phyloP scores from a whole-genome alignment of 2,329 filamentous ascomycete genomes.

The Didymella pomorum region DNA sequence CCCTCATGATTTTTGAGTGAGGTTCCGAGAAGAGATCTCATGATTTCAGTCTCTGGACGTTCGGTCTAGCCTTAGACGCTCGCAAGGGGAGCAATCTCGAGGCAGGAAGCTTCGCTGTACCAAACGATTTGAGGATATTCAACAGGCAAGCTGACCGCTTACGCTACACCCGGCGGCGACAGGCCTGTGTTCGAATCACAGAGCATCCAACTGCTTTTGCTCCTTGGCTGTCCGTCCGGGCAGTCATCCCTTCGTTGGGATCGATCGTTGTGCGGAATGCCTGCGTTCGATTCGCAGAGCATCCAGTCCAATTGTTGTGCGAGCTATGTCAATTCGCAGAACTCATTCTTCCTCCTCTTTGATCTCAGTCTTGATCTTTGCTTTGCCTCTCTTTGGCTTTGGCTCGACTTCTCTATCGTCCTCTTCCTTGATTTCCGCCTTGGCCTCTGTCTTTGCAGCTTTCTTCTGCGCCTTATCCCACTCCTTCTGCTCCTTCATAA shows the following conservation, averaged over 20 bases:
- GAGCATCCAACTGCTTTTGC: no score
- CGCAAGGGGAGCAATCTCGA: not conserved
- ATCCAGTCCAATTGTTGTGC: no score
- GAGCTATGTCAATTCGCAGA: no score
- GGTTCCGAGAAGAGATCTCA: no score
- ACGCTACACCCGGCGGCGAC: not conserved
- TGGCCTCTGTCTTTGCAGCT: slow-evolving; percentile 6
- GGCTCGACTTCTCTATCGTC: not conserved
- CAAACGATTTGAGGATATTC: not conserved
- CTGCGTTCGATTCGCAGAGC: not conserved
- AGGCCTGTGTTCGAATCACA: not conserved
- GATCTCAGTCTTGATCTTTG: not conserved
- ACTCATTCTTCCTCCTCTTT: not conserved
- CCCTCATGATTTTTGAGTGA: no score
- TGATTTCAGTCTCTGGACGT: no score
- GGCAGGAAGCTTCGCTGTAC: not conserved
- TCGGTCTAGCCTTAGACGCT: no score
- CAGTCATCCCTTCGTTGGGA: not conserved
- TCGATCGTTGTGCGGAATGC: not conserved
- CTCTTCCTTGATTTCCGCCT: slow-evolving; percentile 10
- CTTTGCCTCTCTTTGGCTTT: not conserved
- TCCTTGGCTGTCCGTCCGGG: not conserved
- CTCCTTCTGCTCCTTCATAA: slow-evolving; percentile 57
- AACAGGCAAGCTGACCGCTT: not conserved
- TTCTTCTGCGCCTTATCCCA: slow-evolving; percentile 47